Evolutionary conservation across 164 flowering plant species (phyloP), one percentile per base, ranked within the genome.

Genomic region (Vitis vinifera): DNA sequence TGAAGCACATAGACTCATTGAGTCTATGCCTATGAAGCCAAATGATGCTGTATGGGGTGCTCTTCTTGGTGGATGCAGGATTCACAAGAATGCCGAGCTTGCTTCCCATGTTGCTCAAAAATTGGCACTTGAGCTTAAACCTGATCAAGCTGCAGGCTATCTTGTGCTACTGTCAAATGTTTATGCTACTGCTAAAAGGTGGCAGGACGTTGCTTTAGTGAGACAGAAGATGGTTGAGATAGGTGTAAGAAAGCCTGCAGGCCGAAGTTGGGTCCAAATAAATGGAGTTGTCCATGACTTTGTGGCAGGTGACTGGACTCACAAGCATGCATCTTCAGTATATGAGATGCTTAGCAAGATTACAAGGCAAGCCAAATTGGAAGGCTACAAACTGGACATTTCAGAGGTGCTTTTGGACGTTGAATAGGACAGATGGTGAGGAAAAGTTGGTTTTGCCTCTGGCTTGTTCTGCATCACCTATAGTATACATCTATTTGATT

Each of bases 21-120:
- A 78, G 48, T 66, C 69, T 10, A 86, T 88, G 88, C 88, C 85
- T 8, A 69, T 85, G 68, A 73, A 72, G 65, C 89, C 92, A 11
- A 83, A 83, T 70, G 79, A 75, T 63, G 80, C 70, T 3, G 60
- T 88, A 17, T 85, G 85, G 90, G 87, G 86, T 63, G 85, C 92
- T 8, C 66, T 88, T 10, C 88, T 88, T 17, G 74, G 80, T 57
- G 87, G 88, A 9, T 88, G 92, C 55, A 73, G 77, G 73, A 74
- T 80, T 67, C 72, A 88, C 70, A 77, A 72, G 73, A 70, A 82
- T 31, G 76, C 60, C 15, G 77, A 80, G 63, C 73, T 81, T 13
- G 83, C 83, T 4, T 68, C 75, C 6, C 67, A 23, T 48, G 86
- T 79, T n/a, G 81, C 79, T 37, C 59, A 71, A 44, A 79, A 77